Evolutionary conservation across 352 stramenopile species (phyloP).

Genomic region (Phytophthora pistaciae): DNA sequence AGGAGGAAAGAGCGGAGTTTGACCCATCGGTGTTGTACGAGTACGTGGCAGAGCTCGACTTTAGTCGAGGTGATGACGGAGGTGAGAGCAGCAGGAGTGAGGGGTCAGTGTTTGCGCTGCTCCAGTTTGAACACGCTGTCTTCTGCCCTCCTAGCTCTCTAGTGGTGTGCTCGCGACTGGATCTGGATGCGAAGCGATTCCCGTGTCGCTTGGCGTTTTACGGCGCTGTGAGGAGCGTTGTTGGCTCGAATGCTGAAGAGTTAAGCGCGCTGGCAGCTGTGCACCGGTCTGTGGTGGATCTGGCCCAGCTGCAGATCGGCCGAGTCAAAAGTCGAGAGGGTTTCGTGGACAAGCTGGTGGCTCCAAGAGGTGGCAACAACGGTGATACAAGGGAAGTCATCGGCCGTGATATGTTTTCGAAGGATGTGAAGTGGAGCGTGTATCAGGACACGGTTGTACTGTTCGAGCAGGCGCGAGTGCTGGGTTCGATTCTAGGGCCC

Average conservation of each 20-base stretch:
- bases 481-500: slow-evolving; percentile 68
- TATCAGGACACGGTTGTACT: slow-evolving; percentile 63
- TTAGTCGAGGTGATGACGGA: neutral
- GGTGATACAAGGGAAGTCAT: slow-evolving; percentile 47
- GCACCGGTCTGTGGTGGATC: slow-evolving; percentile 22
- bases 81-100: neutral
- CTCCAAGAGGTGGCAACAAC: slow-evolving; percentile 11
- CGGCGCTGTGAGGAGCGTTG: slow-evolving; percentile 53
- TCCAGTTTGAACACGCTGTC: slow-evolving; percentile 77
- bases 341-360: slow-evolving; percentile 64
- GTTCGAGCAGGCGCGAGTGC: slow-evolving; percentile 40
- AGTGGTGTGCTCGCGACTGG: slow-evolving; percentile 80
- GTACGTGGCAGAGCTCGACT: slow-evolving; percentile 48
- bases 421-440: slow-evolving; percentile 75
- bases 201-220: slow-evolving; percentile 82
- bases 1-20: slow-evolving; percentile 36
- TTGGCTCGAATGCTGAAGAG: slow-evolving; percentile 32
- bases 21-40: slow-evolving; percentile 51
- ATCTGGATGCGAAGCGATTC: slow-evolving; percentile 68
- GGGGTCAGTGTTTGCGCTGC: slow-evolving; percentile 54
- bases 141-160: slow-evolving; percentile 61
- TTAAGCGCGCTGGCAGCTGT: slow-evolving; percentile 13
- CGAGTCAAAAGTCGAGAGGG: slow-evolving; percentile 70
- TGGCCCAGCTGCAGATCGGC: slow-evolving; percentile 59
- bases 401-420: slow-evolving; percentile 81